A percentile compares a stretch with the other conserved stretches of the same genome.
Evolutionary conservation across 2,329 filamentous ascomycete genomes (phyloP).

Genomic region (Fusarium pseudoanthophilum): DNA sequence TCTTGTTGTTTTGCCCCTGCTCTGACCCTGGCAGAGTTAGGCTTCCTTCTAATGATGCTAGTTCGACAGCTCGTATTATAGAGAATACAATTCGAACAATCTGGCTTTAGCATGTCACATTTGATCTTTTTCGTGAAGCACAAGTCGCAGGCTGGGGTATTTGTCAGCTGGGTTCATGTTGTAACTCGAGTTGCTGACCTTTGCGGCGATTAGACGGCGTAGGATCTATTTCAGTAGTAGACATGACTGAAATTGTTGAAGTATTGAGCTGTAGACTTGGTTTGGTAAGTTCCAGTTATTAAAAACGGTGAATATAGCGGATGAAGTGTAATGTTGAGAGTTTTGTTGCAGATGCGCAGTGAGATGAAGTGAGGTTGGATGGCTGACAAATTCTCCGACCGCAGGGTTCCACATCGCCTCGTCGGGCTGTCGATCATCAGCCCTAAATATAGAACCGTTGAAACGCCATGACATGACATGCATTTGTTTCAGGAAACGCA

Average conservation of each 20-base stretch:
- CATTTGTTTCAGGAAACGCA: background rate
- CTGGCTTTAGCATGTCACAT: constrained; percentile 57
- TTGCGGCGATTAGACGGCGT: constrained; percentile 39
- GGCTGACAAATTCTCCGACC: constrained; percentile 37
- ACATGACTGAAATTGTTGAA: background rate
- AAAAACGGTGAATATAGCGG: accelerated
- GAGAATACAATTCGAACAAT: constrained; percentile 56
- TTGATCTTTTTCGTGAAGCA: constrained; percentile 60
- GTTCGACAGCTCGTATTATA: constrained; percentile 54
- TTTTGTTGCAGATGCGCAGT: background rate
- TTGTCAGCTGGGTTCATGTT: background rate
- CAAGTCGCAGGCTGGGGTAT: constrained; percentile 52
- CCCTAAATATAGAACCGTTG: background rate
- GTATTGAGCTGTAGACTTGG: accelerated
- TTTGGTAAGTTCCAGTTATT: accelerated
- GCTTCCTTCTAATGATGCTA: constrained; percentile 42
- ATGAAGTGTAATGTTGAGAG: background rate
- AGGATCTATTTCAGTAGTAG: constrained; percentile 21
- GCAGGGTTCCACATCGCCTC: background rate
- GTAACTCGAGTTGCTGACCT: constrained; percentile 1
- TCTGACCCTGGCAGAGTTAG: constrained; percentile 35
- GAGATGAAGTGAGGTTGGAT: background rate
- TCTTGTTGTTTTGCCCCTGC: constrained; percentile 14
- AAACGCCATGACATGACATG: background rate
- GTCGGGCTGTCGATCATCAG: background rate